These are phyloP conservation scores for Phytophthora pluvialis DNA, from an alignment of 352 stramenopile species.

Conservation along the genomic window DNA sequence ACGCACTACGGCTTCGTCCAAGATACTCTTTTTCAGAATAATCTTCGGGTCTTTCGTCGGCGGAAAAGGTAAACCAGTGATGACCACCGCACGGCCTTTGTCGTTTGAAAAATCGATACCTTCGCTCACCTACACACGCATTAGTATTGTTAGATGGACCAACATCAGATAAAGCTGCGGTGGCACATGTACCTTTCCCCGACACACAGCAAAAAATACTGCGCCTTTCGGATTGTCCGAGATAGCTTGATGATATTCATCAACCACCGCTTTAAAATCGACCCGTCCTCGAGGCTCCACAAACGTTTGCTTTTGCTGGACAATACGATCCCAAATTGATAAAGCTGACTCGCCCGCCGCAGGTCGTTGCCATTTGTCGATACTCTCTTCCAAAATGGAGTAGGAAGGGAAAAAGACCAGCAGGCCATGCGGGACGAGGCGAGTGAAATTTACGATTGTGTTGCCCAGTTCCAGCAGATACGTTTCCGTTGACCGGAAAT, in stretches of 20 bases:
- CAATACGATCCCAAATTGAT: constrained; percentile 83
- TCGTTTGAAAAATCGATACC: constrained; percentile 99
- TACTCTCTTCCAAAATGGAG: constrained; percentile 91
- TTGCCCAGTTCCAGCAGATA: constrained; percentile 97
- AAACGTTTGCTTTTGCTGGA: constrained; percentile 80
- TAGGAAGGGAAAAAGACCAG: constrained; percentile 99
- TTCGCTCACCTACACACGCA: constrained; percentile 92
- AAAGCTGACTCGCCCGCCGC: constrained; percentile 44
- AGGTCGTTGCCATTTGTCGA: constrained; percentile 75
- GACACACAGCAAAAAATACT: constrained; percentile 98
- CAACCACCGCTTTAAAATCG: constrained; percentile 83
- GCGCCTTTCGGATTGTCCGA: constrained; percentile 82
- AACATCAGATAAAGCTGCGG: not conserved
- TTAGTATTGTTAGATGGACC: not conserved
- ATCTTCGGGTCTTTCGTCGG: constrained; percentile 98
- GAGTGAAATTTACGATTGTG: constrained; percentile 94
- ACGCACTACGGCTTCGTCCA: constrained; percentile 83
- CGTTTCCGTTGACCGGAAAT: constrained; percentile 90
- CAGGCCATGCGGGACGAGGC: constrained; percentile 96
- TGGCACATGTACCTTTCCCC: constrained; percentile 89
- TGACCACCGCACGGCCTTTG: constrained; percentile 97
- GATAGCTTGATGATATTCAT: constrained; percentile 85
- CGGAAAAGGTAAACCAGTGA: constrained; percentile 99
- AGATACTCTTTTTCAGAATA: constrained; percentile 96
- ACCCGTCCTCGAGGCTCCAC: constrained; percentile 73